Evolutionary conservation across 305 asterid species (phyloP).

Genomic region (Caryopteris hybrid): DNA sequence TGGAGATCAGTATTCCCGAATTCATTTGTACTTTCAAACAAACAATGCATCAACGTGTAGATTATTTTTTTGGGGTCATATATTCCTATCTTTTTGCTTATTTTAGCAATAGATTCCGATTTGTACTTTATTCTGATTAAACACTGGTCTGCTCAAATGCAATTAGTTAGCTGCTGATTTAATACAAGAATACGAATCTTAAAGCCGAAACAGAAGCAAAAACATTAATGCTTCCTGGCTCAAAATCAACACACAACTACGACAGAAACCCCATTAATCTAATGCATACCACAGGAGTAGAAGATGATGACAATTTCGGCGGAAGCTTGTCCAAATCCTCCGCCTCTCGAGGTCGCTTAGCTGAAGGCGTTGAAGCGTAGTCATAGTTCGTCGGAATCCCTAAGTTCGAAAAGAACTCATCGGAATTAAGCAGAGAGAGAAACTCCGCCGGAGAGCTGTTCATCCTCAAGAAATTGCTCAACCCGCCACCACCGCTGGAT

Average conservation of each 20-base stretch:
- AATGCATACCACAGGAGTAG: conserved; percentile 41
- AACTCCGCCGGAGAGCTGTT: conserved; percentile 94
- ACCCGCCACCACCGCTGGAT: conserved; percentile 45
- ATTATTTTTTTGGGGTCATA: not conserved
- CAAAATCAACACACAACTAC: not conserved
- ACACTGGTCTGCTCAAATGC: not conserved
- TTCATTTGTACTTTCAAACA: not conserved
- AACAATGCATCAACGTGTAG: not conserved
- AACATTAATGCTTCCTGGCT: not conserved
- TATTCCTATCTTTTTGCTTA: not conserved
- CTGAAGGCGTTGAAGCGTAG: conserved; percentile 31
- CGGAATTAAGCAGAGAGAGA: conserved; percentile 47
- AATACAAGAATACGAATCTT: not conserved
- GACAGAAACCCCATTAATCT: not conserved
- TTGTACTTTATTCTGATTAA: not conserved
- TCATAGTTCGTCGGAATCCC: conserved; percentile 59
- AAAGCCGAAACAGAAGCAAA: conserved; percentile 18
- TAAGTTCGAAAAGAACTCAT: conserved; percentile 56
- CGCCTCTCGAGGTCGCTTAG: conserved; percentile 58
- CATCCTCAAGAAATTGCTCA: conserved; percentile 69
- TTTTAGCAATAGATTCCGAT: not conserved
- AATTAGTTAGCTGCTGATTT: not conserved
- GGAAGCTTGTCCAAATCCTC: conserved; percentile 47
- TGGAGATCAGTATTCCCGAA: not conserved
- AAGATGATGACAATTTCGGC: conserved; percentile 29